phyloP scores from a whole-genome alignment of 352 stramenopile species.

The Phytopythium vexans region DNA sequence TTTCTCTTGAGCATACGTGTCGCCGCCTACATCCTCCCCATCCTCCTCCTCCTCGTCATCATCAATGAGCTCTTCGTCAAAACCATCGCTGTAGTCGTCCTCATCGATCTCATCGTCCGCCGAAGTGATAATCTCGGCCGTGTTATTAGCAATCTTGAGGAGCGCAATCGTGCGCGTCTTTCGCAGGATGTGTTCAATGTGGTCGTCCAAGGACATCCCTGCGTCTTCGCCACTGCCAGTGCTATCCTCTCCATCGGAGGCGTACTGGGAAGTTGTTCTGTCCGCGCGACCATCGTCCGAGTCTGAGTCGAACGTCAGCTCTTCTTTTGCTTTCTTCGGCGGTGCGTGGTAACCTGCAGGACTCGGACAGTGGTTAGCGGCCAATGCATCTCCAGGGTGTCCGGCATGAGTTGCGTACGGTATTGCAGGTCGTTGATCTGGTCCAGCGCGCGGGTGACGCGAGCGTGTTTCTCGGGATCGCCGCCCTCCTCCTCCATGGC shows the following conservation, averaged over 20 bases:
- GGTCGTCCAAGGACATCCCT: slow-evolving; percentile 51
- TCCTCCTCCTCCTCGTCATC: slow-evolving; percentile 8
- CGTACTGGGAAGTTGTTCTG: neutral
- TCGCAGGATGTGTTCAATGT: slow-evolving; percentile 63
- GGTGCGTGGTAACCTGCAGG: slow-evolving; percentile 44
- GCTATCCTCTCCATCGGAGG: slow-evolving; percentile 8
- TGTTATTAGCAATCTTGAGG: slow-evolving; percentile 75
- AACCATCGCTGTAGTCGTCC: slow-evolving; percentile 32
- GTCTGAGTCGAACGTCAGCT: slow-evolving; percentile 42
- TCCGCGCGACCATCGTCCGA: slow-evolving; percentile 20
- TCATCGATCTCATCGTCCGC: slow-evolving; percentile 45
- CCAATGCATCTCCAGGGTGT: neutral
- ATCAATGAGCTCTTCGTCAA: slow-evolving; percentile 17
- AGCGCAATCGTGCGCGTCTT: slow-evolving; percentile 64
- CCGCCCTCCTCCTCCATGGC: slow-evolving; percentile 8
- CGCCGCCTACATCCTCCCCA: slow-evolving; percentile 5
- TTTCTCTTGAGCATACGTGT: slow-evolving; percentile 5
- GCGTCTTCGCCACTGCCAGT: neutral
- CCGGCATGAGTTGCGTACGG: slow-evolving; percentile 23
- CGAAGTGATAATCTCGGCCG: slow-evolving; percentile 39
- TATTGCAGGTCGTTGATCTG: slow-evolving; percentile 72
- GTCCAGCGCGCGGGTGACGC: slow-evolving; percentile 58
- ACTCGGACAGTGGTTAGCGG: neutral
- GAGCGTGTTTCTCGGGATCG: slow-evolving; percentile 45
- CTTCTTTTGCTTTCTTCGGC: slow-evolving; percentile 35